Percentiles rank a stretch among this genome's conserved stretches.
Conservation (phyloP, 345 rosid species). For the Populus davidiana region DNA sequence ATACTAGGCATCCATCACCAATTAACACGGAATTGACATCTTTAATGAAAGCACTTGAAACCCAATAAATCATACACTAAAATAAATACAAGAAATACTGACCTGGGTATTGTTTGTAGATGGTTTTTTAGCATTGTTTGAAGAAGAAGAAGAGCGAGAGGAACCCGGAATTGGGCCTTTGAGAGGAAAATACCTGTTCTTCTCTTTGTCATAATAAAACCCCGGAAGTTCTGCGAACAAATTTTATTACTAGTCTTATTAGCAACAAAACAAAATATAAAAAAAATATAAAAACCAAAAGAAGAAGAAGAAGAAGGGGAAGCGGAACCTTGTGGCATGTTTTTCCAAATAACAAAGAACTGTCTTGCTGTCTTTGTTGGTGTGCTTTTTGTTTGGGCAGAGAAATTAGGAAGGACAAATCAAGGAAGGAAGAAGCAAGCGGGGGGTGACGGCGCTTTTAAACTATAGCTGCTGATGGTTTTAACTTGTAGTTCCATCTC, state of each 20-base stretch:
- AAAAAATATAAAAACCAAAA: too few species aligned
- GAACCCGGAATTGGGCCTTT: slow-evolving; percentile 77
- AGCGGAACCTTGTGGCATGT: slow-evolving; percentile 16
- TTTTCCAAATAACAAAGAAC: neutral
- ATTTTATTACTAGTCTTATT: neutral
- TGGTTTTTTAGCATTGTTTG: slow-evolving; percentile 21
- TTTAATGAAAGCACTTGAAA: neutral
- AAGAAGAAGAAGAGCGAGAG: slow-evolving; percentile 35
- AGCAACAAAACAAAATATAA: neutral
- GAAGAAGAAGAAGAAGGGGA: neutral
- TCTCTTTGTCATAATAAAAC: slow-evolving; percentile 77
- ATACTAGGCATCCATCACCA: neutral
- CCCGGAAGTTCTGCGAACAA: slow-evolving; percentile 71
- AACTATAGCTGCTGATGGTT: neutral
- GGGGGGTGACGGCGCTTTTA: neutral
- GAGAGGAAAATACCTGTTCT: slow-evolving; percentile 79
- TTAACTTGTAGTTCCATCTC: neutral
- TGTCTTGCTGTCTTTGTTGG: neutral
- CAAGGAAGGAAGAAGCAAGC: neutral
- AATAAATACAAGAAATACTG: neutral
- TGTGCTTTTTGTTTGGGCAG: neutral
- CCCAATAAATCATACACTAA: neutral
- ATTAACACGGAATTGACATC: neutral
- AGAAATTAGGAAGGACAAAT: neutral
- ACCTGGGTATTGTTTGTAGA: slow-evolving; percentile 35